Conservation (phyloP, 2,329 filamentous ascomycete species). For the Ceratocystis alfenasii region DNA sequence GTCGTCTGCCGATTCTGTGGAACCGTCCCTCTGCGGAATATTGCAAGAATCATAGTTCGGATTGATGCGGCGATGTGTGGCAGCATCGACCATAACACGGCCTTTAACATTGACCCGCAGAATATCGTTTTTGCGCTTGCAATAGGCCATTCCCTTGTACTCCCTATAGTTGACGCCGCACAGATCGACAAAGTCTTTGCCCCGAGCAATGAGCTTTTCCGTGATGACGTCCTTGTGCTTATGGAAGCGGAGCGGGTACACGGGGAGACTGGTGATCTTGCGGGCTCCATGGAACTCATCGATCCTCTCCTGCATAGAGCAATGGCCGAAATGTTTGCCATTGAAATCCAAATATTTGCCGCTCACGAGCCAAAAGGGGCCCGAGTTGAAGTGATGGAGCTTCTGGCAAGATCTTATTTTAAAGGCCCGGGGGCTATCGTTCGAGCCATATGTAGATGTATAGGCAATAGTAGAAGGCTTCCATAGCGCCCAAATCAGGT, state of each 20-base stretch:
- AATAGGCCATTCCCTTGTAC: constrained; percentile 74
- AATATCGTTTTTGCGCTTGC: constrained; percentile 64
- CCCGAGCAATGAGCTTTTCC: constrained; percentile 59
- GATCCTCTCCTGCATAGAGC: constrained; percentile 57
- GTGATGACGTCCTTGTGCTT: constrained; percentile 55
- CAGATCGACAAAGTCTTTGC: constrained; percentile 72
- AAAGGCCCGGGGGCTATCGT: constrained; percentile 69
- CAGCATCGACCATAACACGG: constrained; percentile 77
- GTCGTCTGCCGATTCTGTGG: not conserved
- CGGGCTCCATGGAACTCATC: constrained; percentile 65
- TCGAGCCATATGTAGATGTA: constrained; percentile 61
- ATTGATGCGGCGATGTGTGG: constrained; percentile 70
- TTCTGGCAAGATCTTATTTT: constrained; percentile 67
- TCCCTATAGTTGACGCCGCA: constrained; percentile 71
- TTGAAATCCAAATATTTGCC: constrained; percentile 4
- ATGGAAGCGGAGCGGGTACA: constrained; percentile 72
- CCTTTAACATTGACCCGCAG: constrained; percentile 77
- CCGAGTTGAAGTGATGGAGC: constrained; percentile 32
- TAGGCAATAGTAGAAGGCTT: constrained; percentile 76
- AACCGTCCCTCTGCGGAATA: not conserved
- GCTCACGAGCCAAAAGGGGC: not conserved
- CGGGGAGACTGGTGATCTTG: constrained; percentile 67
- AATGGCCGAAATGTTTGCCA: constrained; percentile 51
- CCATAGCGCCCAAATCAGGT: constrained; percentile 78
- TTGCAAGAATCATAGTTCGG: constrained; percentile 57